phyloP scores from a whole-genome alignment of 1,139 yeast genomes.

The Saccharomyces uvarum region DNA sequence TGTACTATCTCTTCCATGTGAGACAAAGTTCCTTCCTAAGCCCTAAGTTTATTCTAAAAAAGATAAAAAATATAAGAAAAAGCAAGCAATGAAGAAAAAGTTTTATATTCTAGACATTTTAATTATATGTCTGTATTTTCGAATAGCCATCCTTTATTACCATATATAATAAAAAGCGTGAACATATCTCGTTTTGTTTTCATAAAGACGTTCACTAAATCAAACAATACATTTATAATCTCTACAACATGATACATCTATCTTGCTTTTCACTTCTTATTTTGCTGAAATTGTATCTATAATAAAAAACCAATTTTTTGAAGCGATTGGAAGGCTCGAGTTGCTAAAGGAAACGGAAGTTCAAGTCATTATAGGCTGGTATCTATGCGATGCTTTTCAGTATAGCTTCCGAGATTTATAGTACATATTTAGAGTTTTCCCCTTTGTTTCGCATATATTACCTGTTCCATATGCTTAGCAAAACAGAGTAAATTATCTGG shows the following conservation, averaged over 20 bases:
- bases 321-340: too few relatives aligned
- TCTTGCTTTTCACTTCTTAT: too few relatives aligned
- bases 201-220: not conserved
- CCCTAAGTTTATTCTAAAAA: constrained; percentile 3
- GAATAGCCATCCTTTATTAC: not conserved
- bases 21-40: constrained; percentile 10
- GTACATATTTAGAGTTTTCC: not conserved
- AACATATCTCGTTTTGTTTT: not conserved
- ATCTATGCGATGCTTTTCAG: not conserved
- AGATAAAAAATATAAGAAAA: constrained; percentile 6
- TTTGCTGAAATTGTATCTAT: too few relatives aligned
- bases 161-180: not conserved
- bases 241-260: not conserved
- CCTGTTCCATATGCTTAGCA: not conserved
- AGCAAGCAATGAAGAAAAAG: not conserved
- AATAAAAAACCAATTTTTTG: too few relatives aligned
- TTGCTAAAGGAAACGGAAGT: too few relatives aligned
- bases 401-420: too few relatives aligned
- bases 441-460: not conserved
- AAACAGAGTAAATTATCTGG: not conserved
- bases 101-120: not conserved
- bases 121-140: not conserved
- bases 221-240: not conserved
- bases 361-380: not conserved
- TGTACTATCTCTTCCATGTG: constrained; percentile 37